These are phyloP conservation scores for Lodderomyces elongisporus DNA, from an alignment of 1,139 yeast species.

Conservation along the genomic window DNA sequence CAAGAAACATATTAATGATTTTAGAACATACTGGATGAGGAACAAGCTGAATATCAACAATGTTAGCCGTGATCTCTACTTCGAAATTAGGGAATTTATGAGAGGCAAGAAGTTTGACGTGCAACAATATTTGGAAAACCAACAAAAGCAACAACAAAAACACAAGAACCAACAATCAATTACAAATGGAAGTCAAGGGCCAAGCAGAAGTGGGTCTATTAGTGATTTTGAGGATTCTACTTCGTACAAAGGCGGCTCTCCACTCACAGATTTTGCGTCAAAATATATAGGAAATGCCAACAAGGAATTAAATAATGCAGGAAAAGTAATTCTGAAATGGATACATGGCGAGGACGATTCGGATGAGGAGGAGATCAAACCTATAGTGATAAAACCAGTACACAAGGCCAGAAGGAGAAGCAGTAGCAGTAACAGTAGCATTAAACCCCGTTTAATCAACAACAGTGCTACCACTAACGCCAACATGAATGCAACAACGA, in stretches of 20 bases:
- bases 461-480: too few relatives aligned
- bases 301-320: conserved; percentile 33
- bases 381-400: conserved; percentile 10
- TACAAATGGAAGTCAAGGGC: not conserved
- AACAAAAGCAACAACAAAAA: conserved; percentile 30
- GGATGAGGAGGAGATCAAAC: conserved; percentile 15
- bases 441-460: too few relatives aligned
- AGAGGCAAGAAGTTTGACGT: conserved; percentile 47
- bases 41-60: conserved; percentile 65
- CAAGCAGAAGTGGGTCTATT: not conserved
- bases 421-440: conserved; percentile 5
- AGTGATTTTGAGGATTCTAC: conserved; percentile 8
- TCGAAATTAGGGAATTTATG: conserved; percentile 74
- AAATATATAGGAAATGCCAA: conserved; percentile 55
- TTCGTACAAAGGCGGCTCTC: conserved; percentile 25
- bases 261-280: conserved; percentile 58
- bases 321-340: conserved; percentile 58
- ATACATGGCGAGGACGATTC: conserved; percentile 35
- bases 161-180: not conserved
- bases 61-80: conserved; percentile 75
- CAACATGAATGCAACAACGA: conserved; percentile 1
- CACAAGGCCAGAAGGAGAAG: conserved; percentile 7
- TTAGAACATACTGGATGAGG: conserved; percentile 78
- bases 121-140: conserved; percentile 25
- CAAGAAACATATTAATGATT: conserved; percentile 83